Conservation (phyloP, 2,329 filamentous ascomycete genomes). For the Sporothrix globosa region DNA sequence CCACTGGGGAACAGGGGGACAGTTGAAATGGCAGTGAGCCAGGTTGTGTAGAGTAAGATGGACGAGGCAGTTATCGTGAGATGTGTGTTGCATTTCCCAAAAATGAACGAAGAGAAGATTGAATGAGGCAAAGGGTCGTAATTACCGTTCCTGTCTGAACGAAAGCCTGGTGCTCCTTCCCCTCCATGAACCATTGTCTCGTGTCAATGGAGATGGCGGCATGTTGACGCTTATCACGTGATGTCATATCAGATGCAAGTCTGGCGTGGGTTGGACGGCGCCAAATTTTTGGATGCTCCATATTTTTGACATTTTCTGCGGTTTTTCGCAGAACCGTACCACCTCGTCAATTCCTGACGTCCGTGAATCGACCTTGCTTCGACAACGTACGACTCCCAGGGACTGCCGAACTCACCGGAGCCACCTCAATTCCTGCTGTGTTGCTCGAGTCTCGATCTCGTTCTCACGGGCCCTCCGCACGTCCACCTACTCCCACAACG, state of each 20-base stretch:
- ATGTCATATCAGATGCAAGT: not conserved
- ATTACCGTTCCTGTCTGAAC: not conserved
- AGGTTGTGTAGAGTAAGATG: not conserved
- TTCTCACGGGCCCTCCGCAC: not conserved
- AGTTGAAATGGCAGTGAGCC: not conserved
- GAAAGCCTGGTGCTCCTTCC: not conserved
- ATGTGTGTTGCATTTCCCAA: not conserved
- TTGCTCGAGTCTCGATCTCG: not conserved
- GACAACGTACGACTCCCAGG: not conserved
- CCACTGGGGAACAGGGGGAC: not conserved
- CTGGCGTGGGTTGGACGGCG: not conserved
- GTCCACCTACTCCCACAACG: not conserved
- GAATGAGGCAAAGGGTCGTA: not conserved
- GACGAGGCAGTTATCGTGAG: not conserved
- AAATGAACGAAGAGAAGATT: not conserved
- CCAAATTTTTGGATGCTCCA: constrained; percentile 25
- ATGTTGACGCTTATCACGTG: not conserved
- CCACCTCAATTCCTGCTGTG: not conserved
- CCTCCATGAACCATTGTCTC: not conserved
- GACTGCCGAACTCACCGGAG: not conserved
- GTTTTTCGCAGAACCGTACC: constrained; percentile 21
- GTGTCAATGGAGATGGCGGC: constrained; percentile 6
- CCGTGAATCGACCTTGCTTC: not conserved
- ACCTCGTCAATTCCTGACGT: constrained; percentile 8
- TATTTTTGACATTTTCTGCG: constrained; percentile 10